Evolutionary conservation across 2,329 filamentous ascomycete species (phyloP), one percentile per base, ranked within the genome.

Genomic region (Ascochyta clinopodiicola): DNA sequence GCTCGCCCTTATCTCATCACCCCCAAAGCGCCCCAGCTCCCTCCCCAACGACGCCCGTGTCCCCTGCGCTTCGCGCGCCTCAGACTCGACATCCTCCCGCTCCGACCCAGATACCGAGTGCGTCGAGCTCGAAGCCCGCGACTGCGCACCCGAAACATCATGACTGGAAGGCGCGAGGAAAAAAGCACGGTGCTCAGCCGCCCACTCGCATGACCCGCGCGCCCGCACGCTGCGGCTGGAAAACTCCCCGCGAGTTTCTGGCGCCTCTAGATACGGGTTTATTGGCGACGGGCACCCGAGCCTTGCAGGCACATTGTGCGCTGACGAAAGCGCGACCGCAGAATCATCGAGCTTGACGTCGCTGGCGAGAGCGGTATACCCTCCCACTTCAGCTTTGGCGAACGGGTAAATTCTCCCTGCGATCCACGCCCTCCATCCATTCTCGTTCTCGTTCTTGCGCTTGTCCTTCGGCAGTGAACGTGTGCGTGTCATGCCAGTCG

Each of bases 171-270:
- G 6, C 10, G 0, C 15, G 3, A 15, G 22, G 5, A 24, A 57
- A 8, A 47, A 47, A 2, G 38, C 38, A 4, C 48, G 38, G 8
- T 52, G 54, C 27, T 48, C 32, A n/a, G 38, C 37, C 7, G 31
- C 48, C 54, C 47, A 57, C 15, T 57, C 54, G 13, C 21, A n/a
- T 12, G 45, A 55, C 2, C 17, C 10, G 5, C 51, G 19, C 17
- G 6, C 10, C 8, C 21, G 37, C 15, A 25, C 22, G n/a, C 25
- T 12, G 9, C 32, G 13, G 17, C 13, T 19, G 9, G 7, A 17
- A 2, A 9, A 2, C 2, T 9, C 10, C 24, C 7, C 3, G 1
- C 5, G 2, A 17, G 17, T 22, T 3, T 29, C 19, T 3, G 52
- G 47, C 25, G 38, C 19, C 22, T 48, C 29, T 2, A 56, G 44